A percentile compares a stretch with the other conserved stretches of the same genome.
Evolutionary conservation across 2,329 filamentous ascomycete genomes (phyloP).

Genomic region (Sporothrix brunneoviolacea): DNA sequence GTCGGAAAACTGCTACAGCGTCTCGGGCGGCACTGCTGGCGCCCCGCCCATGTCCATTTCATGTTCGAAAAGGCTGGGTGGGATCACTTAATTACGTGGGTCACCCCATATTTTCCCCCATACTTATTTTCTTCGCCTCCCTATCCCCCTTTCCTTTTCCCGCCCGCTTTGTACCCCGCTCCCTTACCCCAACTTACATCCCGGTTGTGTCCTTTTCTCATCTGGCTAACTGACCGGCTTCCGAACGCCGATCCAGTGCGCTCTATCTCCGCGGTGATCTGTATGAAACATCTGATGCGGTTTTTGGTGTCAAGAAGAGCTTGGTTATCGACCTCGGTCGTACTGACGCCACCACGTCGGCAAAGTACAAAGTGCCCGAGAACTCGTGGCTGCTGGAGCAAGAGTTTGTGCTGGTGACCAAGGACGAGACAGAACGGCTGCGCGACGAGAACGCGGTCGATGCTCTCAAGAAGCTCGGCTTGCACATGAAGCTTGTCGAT

Average conservation of each 20-base stretch:
- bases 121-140: not conserved
- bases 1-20: constrained; percentile 64
- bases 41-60: constrained; percentile 77
- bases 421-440: constrained; percentile 60
- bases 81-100: constrained; percentile 77
- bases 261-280: constrained; percentile 72
- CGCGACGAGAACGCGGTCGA: constrained; percentile 57
- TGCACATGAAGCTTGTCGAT: constrained; percentile 65
- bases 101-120: constrained; percentile 21
- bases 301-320: constrained; percentile 81
- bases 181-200: too few relatives aligned
- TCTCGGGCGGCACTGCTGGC: constrained; percentile 67
- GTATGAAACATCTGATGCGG: constrained; percentile 76
- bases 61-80: constrained; percentile 78
- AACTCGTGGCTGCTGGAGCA: constrained; percentile 59
- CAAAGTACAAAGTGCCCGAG: constrained; percentile 57
- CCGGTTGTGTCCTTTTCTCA: too few relatives aligned
- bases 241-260: constrained; percentile 41
- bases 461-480: constrained; percentile 60
- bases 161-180: too few relatives aligned
- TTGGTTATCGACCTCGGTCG: constrained; percentile 58
- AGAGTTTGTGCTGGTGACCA: constrained; percentile 70
- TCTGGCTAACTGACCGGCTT: constrained; percentile 7
- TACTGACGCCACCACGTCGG: constrained; percentile 46
- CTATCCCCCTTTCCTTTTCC: not conserved